Conservation (phyloP, 164 flowering plant genomes). For the Dillenia suffruticosa region DNA sequence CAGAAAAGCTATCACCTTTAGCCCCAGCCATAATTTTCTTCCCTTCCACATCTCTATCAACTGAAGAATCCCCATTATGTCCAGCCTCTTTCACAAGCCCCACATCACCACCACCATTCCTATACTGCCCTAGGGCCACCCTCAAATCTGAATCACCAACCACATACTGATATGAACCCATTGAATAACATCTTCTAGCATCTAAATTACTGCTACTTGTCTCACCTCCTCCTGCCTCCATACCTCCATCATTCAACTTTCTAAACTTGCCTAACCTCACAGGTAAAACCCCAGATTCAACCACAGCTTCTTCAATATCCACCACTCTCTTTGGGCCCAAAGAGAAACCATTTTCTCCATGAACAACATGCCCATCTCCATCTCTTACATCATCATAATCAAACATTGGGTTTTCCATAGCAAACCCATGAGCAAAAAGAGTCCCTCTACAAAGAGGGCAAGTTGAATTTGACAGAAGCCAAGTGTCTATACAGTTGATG, state of each 20-base stretch:
- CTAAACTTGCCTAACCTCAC: conserved; percentile 64
- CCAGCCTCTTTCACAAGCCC: conserved; percentile 16
- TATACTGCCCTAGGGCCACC: conserved; percentile 29
- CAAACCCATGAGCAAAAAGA: conserved; percentile 43
- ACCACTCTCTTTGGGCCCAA: conserved; percentile 30
- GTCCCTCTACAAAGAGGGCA: conserved; percentile 61
- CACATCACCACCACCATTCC: neutral
- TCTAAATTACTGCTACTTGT: conserved; percentile 57
- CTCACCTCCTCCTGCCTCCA: conserved; percentile 33
- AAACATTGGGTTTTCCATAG: conserved; percentile 51
- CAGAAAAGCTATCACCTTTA: conserved; percentile 58
- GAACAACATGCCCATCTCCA: conserved; percentile 22
- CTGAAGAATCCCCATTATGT: conserved; percentile 12
- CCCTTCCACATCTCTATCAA: conserved; percentile 30
- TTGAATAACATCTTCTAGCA: conserved; percentile 63
- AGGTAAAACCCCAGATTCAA: conserved; percentile 38
- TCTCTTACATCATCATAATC: conserved; percentile 47
- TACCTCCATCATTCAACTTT: conserved; percentile 24
- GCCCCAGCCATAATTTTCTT: conserved; percentile 40
- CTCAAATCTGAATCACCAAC: conserved; percentile 35
- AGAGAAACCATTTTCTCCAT: conserved; percentile 18
- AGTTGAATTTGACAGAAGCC: conserved; percentile 71
- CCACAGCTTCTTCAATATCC: conserved; percentile 31
- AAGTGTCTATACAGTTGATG: conserved; percentile 60
- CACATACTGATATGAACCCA: conserved; percentile 68